Percentiles rank a stretch among this genome's conserved stretches.
These are phyloP conservation scores for Coniochaeta hoffmannii DNA, from an alignment of 2,329 filamentous ascomycete genomes.

Conservation along the genomic window DNA sequence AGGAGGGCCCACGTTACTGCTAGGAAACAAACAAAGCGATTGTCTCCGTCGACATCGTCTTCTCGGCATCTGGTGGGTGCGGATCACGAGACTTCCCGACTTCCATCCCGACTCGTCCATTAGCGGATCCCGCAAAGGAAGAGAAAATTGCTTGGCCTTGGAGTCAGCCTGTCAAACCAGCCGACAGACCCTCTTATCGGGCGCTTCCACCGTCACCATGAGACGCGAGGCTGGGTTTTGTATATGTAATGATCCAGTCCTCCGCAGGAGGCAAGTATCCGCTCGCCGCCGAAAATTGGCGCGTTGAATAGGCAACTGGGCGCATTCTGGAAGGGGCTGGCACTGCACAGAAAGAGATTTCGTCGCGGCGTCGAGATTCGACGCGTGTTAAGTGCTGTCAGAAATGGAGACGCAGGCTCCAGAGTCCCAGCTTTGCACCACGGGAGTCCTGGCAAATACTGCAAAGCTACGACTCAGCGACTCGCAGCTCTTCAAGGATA, in stretches of 20 bases:
- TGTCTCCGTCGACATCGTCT: neutral
- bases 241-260: neutral
- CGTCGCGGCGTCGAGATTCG: neutral
- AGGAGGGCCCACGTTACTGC: neutral
- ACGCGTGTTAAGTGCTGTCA: neutral
- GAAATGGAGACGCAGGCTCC: neutral
- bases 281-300: neutral
- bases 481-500: neutral
- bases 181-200: neutral
- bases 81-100: neutral
- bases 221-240: neutral
- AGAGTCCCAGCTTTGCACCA: neutral
- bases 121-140: neutral
- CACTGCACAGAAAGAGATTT: neutral
- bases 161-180: neutral
- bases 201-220: neutral
- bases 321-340: neutral
- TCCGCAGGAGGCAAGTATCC: neutral
- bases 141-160: neutral
- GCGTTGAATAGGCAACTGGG: neutral
- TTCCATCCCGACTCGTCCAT: neutral
- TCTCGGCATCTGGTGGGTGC: neutral
- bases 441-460: too few relatives aligned
- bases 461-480: neutral
- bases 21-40: neutral